Evolutionary conservation across 2,329 filamentous ascomycete genomes (phyloP).

Genomic region (Paracorniculantispora psalliotae): DNA sequence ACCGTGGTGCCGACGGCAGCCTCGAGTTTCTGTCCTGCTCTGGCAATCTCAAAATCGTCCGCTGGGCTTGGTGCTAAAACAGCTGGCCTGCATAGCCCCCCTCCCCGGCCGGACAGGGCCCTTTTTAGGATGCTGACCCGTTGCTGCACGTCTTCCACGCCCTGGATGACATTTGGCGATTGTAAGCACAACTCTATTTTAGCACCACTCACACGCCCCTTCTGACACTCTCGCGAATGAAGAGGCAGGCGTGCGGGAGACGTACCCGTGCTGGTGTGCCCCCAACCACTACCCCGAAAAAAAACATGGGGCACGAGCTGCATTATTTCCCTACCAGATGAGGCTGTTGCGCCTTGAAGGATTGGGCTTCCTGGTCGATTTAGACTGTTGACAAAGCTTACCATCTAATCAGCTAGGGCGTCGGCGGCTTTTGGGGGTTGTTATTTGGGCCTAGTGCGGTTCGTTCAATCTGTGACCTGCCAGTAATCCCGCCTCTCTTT

Average conservation of each 20-base stretch:
- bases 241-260: not conserved
- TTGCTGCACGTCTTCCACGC: not conserved
- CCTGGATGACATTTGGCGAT: not conserved
- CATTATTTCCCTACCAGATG: not conserved
- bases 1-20: not conserved
- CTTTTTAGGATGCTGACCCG: conserved; percentile 4
- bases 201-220: not conserved
- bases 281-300: not conserved
- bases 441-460: not conserved
- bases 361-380: conserved; percentile 4
- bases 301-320: not conserved
- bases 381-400: not conserved
- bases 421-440: not conserved
- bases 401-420: conserved; percentile 9
- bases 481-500: not conserved
- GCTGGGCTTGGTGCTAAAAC: not conserved
- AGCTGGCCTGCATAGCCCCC: not conserved
- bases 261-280: not conserved
- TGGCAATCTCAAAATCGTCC: conserved; percentile 7
- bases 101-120: not conserved
- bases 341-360: conserved; percentile 9
- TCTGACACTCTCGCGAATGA: not conserved
- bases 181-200: not conserved
- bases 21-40: not conserved
- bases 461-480: not conserved